A percentile compares a stretch with the other conserved stretches of the same genome.
Evolutionary conservation across 805 yeast genomes (phyloP).

Genomic region (Lipomyces japonicus): DNA sequence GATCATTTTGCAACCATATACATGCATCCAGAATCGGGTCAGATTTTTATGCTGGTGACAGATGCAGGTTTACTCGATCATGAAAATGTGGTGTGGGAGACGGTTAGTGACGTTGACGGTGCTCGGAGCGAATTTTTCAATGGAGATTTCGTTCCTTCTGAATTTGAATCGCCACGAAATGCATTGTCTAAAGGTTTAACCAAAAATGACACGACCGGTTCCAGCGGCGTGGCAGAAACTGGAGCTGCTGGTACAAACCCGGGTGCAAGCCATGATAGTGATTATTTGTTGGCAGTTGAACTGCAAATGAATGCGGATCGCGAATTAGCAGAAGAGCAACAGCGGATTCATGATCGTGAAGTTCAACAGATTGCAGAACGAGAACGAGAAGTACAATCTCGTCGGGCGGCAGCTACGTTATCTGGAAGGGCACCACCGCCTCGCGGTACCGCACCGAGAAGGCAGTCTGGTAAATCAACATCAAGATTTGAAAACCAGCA

Average conservation of each 20-base stretch:
- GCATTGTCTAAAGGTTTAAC: neutral
- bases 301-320: constrained; percentile 36
- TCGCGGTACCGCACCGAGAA: neutral
- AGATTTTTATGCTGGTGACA: constrained; percentile 64
- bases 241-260: neutral
- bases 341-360: constrained; percentile 4
- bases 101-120: constrained; percentile 64
- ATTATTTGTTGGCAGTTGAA: constrained; percentile 35
- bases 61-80: constrained; percentile 59
- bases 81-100: constrained; percentile 74
- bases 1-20: constrained; percentile 79
- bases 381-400: neutral
- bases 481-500: too few species aligned
- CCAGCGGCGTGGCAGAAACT: neutral
- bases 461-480: neutral
- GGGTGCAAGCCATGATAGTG: constrained; percentile 14
- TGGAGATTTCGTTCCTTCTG: constrained; percentile 56
- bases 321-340: constrained; percentile 29
- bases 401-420: neutral
- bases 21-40: constrained; percentile 37
- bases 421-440: constrained; percentile 1
- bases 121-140: constrained; percentile 63
- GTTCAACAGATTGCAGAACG: constrained; percentile 15
- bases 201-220: neutral
- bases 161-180: constrained; percentile 13